Conservation (phyloP, 768 basidiomycete species). For the Tremella fuciformis region DNA sequence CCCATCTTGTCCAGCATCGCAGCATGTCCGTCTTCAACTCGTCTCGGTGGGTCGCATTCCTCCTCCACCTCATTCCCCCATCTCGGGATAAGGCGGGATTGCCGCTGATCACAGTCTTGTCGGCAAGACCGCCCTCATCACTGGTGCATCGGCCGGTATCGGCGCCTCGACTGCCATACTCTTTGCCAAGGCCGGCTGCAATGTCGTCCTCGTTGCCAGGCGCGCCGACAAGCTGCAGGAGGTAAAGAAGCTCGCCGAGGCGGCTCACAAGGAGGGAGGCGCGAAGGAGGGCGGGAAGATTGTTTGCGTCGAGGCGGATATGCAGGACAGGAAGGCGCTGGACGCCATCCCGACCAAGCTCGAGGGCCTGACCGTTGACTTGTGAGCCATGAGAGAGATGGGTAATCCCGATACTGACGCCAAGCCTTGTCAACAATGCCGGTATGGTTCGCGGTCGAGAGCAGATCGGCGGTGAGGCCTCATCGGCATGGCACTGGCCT, state of each 20-base stretch:
- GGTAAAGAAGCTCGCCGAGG: conserved; percentile 66
- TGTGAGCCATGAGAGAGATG: conserved; percentile 44
- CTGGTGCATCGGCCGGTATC: conserved; percentile 85
- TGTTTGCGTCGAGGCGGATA: conserved; percentile 68
- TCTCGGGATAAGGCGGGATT: conserved; percentile 27
- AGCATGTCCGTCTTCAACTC: conserved; percentile 32
- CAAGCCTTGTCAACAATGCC: conserved; percentile 67
- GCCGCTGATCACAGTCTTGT: conserved; percentile 51
- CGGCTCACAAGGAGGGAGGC: conserved; percentile 71
- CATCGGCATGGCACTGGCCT: background rate
- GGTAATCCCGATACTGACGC: background rate
- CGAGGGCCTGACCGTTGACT: conserved; percentile 66
- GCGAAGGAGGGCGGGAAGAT: conserved; percentile 72
- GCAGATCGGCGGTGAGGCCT: conserved; percentile 63
- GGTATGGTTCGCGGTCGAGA: conserved; percentile 88
- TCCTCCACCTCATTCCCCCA: conserved; percentile 9
- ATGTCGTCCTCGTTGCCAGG: conserved; percentile 79
- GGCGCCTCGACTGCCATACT: conserved; percentile 78
- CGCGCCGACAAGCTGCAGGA: conserved; percentile 67
- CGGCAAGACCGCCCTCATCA: conserved; percentile 80
- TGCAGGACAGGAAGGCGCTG: conserved; percentile 65
- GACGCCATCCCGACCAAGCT: conserved; percentile 68
- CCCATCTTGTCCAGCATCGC: background rate
- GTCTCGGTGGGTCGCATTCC: conserved; percentile 20
- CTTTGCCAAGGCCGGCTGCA: conserved; percentile 89